These are phyloP conservation scores for Discostella stelligeroides DNA, from an alignment of 108 stramenopile species.

Conservation along the genomic window DNA sequence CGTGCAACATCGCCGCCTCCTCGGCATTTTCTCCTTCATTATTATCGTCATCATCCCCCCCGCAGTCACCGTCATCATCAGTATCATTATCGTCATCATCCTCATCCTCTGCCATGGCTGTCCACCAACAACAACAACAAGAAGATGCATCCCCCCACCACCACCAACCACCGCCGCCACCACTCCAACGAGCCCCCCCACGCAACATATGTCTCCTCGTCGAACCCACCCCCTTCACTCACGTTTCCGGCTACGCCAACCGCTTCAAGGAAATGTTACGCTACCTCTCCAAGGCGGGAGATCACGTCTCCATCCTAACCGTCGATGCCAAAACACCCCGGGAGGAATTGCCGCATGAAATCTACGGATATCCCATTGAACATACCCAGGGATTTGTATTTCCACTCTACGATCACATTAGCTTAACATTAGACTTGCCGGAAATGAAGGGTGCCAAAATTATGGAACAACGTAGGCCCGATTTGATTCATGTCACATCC, in stretches of 20 bases:
- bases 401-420: slow-evolving; percentile 93
- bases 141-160: too few relatives aligned
- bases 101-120: too few relatives aligned
- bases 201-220: slow-evolving; percentile 77
- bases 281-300: slow-evolving; percentile 85
- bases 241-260: slow-evolving; percentile 97
- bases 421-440: slow-evolving; percentile 86
- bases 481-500: slow-evolving; percentile 94
- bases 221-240: slow-evolving; percentile 94
- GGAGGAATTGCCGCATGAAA: slow-evolving; percentile 65
- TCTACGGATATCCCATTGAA: slow-evolving; percentile 78
- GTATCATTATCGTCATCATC: too few relatives aligned
- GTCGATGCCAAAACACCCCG: slow-evolving; percentile 82
- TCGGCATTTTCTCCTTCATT: too few relatives aligned
- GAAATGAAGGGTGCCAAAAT: slow-evolving; percentile 84
- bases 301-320: slow-evolving; percentile 89
- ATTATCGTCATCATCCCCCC: too few relatives aligned
- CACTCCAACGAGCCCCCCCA: slow-evolving; percentile 63
- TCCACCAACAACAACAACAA: too few relatives aligned
- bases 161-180: slow-evolving; percentile 27
- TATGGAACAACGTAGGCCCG: slow-evolving; percentile 83
- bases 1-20: too few relatives aligned
- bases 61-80: too few relatives aligned
- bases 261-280: slow-evolving; percentile 97
- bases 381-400: slow-evolving; percentile 94